Evolutionary conservation across 768 basidiomycete genomes (phyloP).

Genomic region (Xerocomellus intermedius): DNA sequence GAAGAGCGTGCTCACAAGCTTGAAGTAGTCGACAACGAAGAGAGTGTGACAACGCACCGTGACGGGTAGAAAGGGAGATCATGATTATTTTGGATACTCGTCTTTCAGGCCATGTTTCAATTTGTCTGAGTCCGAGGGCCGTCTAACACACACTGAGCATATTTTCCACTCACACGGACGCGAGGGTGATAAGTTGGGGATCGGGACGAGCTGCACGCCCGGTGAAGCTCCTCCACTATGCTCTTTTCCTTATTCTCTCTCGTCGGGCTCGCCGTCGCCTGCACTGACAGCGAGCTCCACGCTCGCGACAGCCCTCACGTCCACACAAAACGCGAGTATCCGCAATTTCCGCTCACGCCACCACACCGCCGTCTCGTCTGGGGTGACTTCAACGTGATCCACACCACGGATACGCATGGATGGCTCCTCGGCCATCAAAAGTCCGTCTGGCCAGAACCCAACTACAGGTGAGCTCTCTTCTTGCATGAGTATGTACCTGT

Average conservation of each 20-base stretch:
- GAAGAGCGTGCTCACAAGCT: neutral
- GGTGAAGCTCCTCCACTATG: conserved; percentile 2
- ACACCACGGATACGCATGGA: conserved; percentile 83
- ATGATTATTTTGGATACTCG: no score
- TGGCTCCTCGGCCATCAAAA: conserved; percentile 88
- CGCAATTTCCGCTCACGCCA: conserved; percentile 43
- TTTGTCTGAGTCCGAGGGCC: no score
- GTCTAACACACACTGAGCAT: neutral
- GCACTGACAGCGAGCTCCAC: conserved; percentile 15
- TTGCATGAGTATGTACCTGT: neutral
- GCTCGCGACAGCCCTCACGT: conserved; percentile 31
- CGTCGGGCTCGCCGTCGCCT: conserved; percentile 21
- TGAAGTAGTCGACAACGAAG: neutral
- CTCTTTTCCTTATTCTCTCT: conserved; percentile 18
- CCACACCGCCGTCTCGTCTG: conserved; percentile 73
- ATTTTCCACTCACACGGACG: neutral
- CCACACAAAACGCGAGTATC: conserved; percentile 38
- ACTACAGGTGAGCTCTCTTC: conserved; percentile 50
- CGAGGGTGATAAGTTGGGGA: neutral
- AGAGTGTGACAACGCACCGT: neutral
- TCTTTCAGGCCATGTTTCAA: no score
- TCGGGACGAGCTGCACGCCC: neutral
- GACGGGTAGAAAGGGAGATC: neutral
- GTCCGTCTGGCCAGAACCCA: conserved; percentile 66
- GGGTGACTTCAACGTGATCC: conserved; percentile 88